Percentiles rank a stretch among this genome's conserved stretches.
Conservation (phyloP, 352 stramenopile species). For the Globisporangium cederbergense region DNA sequence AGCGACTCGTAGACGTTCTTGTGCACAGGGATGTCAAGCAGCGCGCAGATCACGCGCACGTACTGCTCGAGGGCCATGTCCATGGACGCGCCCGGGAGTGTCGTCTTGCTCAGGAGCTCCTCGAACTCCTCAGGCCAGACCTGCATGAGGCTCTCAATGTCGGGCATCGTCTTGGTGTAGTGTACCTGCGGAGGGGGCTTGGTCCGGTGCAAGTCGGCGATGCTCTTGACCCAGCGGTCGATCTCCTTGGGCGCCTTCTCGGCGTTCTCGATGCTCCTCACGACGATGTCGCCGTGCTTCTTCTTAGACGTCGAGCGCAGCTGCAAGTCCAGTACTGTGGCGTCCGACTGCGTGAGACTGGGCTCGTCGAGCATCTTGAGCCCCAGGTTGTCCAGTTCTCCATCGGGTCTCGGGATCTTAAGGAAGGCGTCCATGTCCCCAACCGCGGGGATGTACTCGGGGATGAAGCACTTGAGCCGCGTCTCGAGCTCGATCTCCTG, state of each 20-base stretch:
- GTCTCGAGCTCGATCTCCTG: conserved; percentile 95
- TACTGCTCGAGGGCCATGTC: conserved; percentile 94
- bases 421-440: conserved; percentile 96
- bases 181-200: conserved; percentile 92
- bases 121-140: conserved; percentile 87
- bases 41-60: conserved; percentile 87
- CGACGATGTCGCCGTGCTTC: conserved; percentile 88
- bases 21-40: conserved; percentile 95
- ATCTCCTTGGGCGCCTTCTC: conserved; percentile 92
- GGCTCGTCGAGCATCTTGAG: conserved; percentile 95
- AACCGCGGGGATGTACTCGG: conserved; percentile 95
- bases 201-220: conserved; percentile 91
- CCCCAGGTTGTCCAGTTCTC: conserved; percentile 85
- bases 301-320: conserved; percentile 94
- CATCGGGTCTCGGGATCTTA: conserved; percentile 94
- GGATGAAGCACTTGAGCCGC: conserved; percentile 95
- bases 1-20: conserved; percentile 94
- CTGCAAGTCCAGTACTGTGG: conserved; percentile 94
- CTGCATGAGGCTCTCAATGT: conserved; percentile 95
- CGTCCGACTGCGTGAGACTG: conserved; percentile 89
- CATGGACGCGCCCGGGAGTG: conserved; percentile 74
- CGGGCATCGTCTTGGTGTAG: conserved; percentile 93
- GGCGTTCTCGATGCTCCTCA: conserved; percentile 94
- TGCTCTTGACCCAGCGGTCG: conserved; percentile 94
- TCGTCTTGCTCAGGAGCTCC: conserved; percentile 69